Evolutionary conservation across 2,329 filamentous ascomycete genomes (phyloP), one percentile per base, ranked within the genome.

Genomic region (Hypoxylon sp.): DNA sequence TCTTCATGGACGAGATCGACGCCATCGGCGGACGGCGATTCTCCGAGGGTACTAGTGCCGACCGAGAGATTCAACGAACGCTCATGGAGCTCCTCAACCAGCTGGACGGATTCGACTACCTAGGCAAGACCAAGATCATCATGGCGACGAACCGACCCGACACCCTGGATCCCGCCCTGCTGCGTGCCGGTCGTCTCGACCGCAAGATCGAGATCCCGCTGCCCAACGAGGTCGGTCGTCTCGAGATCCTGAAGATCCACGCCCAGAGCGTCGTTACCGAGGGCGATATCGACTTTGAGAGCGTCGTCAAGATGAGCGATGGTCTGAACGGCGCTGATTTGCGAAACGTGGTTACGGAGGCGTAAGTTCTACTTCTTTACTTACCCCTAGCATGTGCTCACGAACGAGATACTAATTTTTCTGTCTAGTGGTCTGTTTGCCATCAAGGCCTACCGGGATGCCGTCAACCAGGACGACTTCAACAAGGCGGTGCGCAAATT

Each of bases 1-100:
- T 99, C 76, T 99, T 99, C 83, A 99, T 99, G 94, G 95, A 99
- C 80, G 94, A 99, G 76, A 99, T 99, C 69, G 94, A 99, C 69
- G 94, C 94, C 68, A 99, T 99, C 68, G 94, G 94, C 71, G 95
- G 95, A 58, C 86, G 95, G 66, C 84, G 94, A 66, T 99, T 99
- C 75, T 96, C 91, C 0, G 94, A 99, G 73, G 94, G 95, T 63
- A 99, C 94, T 41, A 96, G 91, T 53, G 94, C 94, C 40, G 94
- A 99, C 77, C 88, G 95, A 68, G 94, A 99, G 74, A 99, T 99
- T 64, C 94, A 99, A 76, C 88, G 94, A 69, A 99, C 94, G 25
- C 79, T 99, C 53, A 99, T 99, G 94, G 94, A 99, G 74, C 82
- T 99, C 46, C 87, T 99, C 57, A 99, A 99, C 75, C 94, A 99